Conservation (phyloP, 257 asterid species). For the Solanum ahanhuiri region DNA sequence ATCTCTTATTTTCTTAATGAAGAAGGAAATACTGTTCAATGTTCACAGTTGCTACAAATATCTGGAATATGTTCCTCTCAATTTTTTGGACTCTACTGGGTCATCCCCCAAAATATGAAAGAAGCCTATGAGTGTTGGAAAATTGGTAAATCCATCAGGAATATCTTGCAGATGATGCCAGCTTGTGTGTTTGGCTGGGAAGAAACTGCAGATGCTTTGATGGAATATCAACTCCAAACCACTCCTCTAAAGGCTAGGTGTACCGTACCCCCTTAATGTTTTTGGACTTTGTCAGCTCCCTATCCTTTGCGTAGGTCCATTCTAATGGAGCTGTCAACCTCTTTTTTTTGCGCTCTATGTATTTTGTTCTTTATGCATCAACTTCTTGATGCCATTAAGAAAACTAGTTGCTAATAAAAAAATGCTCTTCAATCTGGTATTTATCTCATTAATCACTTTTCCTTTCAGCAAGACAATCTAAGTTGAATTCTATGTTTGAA, state of each 20-base stretch:
- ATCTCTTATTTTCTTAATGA: neutral
- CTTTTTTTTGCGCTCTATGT: neutral
- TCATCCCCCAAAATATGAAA: neutral
- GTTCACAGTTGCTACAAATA: neutral
- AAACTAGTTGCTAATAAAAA: neutral
- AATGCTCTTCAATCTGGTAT: neutral
- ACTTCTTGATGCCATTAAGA: neutral
- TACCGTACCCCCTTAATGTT: neutral
- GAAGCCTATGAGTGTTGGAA: neutral
- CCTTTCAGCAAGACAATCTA: neutral
- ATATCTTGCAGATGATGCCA: neutral
- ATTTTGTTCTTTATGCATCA: neutral
- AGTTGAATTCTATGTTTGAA: neutral
- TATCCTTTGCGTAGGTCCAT: neutral
- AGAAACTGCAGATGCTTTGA: neutral
- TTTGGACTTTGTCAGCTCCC: neutral
- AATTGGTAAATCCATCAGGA: neutral
- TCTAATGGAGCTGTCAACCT: neutral
- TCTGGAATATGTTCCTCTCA: neutral
- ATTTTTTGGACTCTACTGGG: neutral
- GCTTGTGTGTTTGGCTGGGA: neutral
- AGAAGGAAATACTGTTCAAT: neutral
- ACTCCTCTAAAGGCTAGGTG: neutral
- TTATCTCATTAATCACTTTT: neutral
- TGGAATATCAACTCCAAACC: neutral